Evolutionary conservation across 257 asterid species (phyloP).

Genomic region (Vinca minor): DNA sequence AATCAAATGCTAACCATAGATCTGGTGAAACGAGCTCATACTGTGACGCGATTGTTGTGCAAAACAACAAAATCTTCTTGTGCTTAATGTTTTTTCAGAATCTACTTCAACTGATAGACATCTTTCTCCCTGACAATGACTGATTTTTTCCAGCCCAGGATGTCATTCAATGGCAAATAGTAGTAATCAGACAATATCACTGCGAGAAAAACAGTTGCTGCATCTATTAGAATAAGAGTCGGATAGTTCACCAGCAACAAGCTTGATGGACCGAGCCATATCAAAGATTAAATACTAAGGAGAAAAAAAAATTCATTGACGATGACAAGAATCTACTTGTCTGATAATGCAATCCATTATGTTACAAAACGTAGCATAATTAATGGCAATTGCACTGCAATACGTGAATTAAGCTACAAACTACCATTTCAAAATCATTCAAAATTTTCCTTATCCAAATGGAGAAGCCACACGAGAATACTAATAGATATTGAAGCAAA

Average conservation of each 20-base stretch:
- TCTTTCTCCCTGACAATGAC: constrained; percentile 79
- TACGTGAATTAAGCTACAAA: neutral
- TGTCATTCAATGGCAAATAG: constrained; percentile 91
- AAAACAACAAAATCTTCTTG: constrained; percentile 57
- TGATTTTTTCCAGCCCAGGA: constrained; percentile 73
- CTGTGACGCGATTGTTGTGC: constrained; percentile 90
- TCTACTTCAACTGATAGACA: constrained; percentile 82
- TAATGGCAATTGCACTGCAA: neutral
- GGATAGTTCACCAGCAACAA: neutral
- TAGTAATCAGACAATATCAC: constrained; percentile 92
- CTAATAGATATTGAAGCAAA: neutral
- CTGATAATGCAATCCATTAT: neutral
- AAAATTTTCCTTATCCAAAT: neutral
- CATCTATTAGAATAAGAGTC: constrained; percentile 8
- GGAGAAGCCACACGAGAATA: neutral
- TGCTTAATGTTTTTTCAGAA: constrained; percentile 69
- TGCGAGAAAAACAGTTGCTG: constrained; percentile 39
- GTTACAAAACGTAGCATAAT: neutral
- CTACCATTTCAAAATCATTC: neutral
- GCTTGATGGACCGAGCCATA: neutral
- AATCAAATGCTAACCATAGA: neutral
- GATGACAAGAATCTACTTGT: neutral
- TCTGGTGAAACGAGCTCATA: constrained; percentile 9
- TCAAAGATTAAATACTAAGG: neutral
- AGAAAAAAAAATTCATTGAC: neutral